phyloP scores from a whole-genome alignment of 2,329 filamentous ascomycete species.

The Ophiostoma sp. region DNA sequence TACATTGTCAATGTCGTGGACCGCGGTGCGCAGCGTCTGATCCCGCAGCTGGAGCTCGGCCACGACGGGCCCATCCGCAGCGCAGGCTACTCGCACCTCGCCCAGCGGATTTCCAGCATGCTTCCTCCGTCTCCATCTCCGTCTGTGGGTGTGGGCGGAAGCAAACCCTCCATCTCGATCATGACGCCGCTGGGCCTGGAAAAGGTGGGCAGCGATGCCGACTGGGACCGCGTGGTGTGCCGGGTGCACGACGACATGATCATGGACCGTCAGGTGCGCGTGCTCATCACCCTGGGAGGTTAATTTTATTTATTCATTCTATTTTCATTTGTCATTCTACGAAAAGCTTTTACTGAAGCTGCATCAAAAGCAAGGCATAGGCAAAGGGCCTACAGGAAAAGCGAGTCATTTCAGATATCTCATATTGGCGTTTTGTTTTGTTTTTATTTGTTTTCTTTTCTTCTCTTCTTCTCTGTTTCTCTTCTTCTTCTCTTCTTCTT shows the following conservation, averaged over 20 bases:
- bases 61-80: conserved; percentile 16
- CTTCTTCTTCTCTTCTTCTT: too few species aligned
- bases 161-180: conserved; percentile 4
- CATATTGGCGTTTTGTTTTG: background rate
- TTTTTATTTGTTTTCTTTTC: background rate
- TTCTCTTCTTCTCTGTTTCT: background rate
- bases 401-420: background rate
- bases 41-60: conserved; percentile 20
- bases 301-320: background rate
- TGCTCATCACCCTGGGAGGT: conserved; percentile 17
- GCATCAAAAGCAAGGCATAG: conserved; percentile 7
- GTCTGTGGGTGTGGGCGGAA: conserved; percentile 7
- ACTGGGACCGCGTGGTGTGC: conserved; percentile 22
- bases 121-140: too few species aligned
- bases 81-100: conserved; percentile 20
- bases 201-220: conserved; percentile 7
- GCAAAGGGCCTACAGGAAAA: background rate
- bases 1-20: conserved; percentile 22
- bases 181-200: conserved; percentile 21
- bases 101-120: background rate
- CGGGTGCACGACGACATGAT: conserved; percentile 17
- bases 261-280: conserved; percentile 22
- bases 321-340: background rate
- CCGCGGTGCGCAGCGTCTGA: background rate
- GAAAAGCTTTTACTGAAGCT: background rate